Conservation (phyloP, 306 rosid species). For the Vachellia collinsii region DNA sequence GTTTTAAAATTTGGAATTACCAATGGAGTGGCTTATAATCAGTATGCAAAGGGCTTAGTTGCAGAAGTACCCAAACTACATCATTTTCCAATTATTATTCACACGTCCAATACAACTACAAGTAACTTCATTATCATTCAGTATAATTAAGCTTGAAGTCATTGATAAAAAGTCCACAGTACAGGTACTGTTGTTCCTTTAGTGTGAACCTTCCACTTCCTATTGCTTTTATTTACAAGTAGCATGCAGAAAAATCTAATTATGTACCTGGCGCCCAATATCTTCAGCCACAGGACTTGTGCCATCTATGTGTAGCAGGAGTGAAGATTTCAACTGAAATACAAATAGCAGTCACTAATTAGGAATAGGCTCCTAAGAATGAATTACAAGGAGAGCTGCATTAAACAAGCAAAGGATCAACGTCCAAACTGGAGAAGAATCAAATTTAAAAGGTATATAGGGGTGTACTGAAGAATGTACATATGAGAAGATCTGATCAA, state of each 20-base stretch:
- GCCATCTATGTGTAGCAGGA: conserved; percentile 88
- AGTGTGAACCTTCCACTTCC: background rate
- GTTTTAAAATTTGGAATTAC: background rate
- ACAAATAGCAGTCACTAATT: background rate
- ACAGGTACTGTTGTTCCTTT: background rate
- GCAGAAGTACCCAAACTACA: background rate
- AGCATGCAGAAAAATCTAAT: conserved; percentile 7
- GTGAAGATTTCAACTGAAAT: conserved; percentile 83
- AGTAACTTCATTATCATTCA: background rate
- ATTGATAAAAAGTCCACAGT: background rate
- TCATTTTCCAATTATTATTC: background rate
- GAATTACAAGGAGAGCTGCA: background rate
- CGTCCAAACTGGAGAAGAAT: background rate
- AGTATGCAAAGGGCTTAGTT: background rate
- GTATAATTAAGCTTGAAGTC: conserved; percentile 7
- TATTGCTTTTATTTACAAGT: background rate
- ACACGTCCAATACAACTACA: background rate
- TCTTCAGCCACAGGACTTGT: conserved; percentile 92
- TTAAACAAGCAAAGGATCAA: background rate
- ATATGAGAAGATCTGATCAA: background rate
- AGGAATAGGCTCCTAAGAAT: background rate
- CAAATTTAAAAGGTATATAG: background rate
- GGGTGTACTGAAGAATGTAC: background rate
- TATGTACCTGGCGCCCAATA: conserved; percentile 87
- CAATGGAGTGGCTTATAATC: background rate